Evolutionary conservation across 345 rosid species (phyloP), one percentile per base, ranked within the genome.

Genomic region (Theobroma cacao): DNA sequence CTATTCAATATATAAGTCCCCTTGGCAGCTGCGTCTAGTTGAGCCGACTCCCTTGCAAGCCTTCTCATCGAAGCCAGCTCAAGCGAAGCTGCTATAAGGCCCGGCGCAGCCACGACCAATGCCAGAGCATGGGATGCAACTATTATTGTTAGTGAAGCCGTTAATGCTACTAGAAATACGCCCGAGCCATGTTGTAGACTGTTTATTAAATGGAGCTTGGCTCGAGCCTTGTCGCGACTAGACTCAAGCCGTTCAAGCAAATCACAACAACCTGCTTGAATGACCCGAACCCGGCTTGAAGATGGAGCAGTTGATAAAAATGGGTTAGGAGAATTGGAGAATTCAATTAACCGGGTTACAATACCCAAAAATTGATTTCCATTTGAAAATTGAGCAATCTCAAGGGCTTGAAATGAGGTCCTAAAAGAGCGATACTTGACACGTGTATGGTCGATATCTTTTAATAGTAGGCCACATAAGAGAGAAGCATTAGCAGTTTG

Each of bases 71-170:
- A 84, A 41, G 78, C 79, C 59, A 83, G 67, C 81, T 85, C 78
- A 14, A 86, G 30, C 2, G 89, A 79, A 26, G 80, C 87, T 14
- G 80, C 74, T n/a, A 86, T 22, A 0, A 91, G 74, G 43, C 86
- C 73, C 0, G 98, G 98, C 4, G 89, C 85, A 26, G 95, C 91
- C 74, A 93, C 88, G 26, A 93, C 28, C 74, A 91, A 75, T 0
- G 97, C 91, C 2, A 93, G 76, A 7, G 97, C 95, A 69, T 94
- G 98, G 10, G 92, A 87, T 62, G 94, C 88, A 2, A 91, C 56
- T 61, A 90, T 84, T 15, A 89, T 78, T 0, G 90, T 82, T 20
- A 94, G 38, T 7, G 97, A 88, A 75, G 91, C 85, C 15, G 97
- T 85, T 78, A 91, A 52, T 12, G 89, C 93, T 80, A 90, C 85